Base-by-base conservation (phyloP, 2,329 filamentous ascomycete species). In the Pyrenochaeta sp. region DNA sequence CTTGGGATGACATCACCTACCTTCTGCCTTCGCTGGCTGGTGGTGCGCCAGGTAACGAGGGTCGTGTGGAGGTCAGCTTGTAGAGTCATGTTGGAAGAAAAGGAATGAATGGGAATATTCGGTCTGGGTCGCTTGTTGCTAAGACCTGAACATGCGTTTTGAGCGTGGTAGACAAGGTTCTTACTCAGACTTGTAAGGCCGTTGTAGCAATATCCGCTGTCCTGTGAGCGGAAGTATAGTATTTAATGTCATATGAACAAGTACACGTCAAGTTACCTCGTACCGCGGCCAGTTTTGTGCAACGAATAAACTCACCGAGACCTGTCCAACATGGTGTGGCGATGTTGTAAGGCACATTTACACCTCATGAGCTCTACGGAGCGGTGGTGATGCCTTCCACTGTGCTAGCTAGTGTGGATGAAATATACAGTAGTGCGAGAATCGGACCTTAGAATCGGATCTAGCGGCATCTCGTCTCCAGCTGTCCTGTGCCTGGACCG, bases 1-100 rank as follows among this genome's bases (percentile, higher is more conserved):
- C 95, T 78, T 98, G 95, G 95, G 95, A 77, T 55, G 74, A 78
- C 67, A 77, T 78, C 63, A 77, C 75, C 49, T 79, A 79, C 72
- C 76, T 79, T 48, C 72, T 79, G 58, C 76, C 77, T 54, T 77
- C 73, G 49, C 69, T 77, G 51, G 62, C 66, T 56, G 73, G 74
- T 46, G 75, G 76, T 52, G 76, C 74, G 46, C 76, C 76, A 30
- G 77, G 76, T 64, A 65, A 71, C 40, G 77, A 79, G 68, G 77
- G 77, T 54, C 76, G 77, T 75, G 77, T 79, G 47, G 77, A 79
- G 68, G 77, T 79, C 52, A 73, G 34, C 45, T 67, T 79, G 69
- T 78, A 77, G 72, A 66, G 63, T 65, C 34, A 61, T 56, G 64
- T n/a, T 56, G 59, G 55, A 62, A 44, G 65, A 64, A 69, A 63